A percentile compares a stretch with the other conserved stretches of the same genome.
Evolutionary conservation across 495 filamentous ascomycete genomes (phyloP).

Genomic region (Xeromyces bisporus): DNA sequence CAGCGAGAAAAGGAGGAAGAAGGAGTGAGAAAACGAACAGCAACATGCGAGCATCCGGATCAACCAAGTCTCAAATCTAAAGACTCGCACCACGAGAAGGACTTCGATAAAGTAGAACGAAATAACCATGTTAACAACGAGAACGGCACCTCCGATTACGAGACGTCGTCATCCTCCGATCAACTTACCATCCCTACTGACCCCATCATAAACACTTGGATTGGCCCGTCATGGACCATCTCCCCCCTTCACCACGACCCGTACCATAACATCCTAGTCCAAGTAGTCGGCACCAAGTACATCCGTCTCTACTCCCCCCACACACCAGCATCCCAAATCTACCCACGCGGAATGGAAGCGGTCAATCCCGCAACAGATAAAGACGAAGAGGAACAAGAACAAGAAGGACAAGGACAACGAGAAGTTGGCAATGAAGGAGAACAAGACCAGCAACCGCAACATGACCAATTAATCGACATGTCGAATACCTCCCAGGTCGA

Average conservation of each 20-base stretch:
- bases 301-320: slow-evolving; percentile 65
- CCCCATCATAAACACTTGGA: slow-evolving; percentile 68
- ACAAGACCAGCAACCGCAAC: too few relatives aligned
- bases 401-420: slow-evolving; percentile 1
- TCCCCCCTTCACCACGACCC: slow-evolving; percentile 88
- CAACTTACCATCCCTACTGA: slow-evolving; percentile 12
- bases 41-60: background rate
- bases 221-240: slow-evolving; percentile 75
- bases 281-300: slow-evolving; percentile 86
- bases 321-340: slow-evolving; percentile 38
- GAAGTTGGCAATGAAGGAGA: slow-evolving; percentile 2
- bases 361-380: slow-evolving; percentile 17
- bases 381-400: slow-evolving; percentile 6
- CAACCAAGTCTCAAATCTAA: slow-evolving; percentile 7
- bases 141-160: slow-evolving; percentile 1
- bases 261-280: slow-evolving; percentile 81
- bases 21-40: slow-evolving; percentile 7
- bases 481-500: slow-evolving; percentile 74
- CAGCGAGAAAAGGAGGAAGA: slow-evolving; percentile 16
- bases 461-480: slow-evolving; percentile 68
- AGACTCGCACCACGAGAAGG: slow-evolving; percentile 6
- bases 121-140: too few relatives aligned
- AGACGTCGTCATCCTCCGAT: too few relatives aligned
- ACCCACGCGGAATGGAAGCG: slow-evolving; percentile 49
- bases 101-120: too few relatives aligned